Base-by-base conservation (phyloP, 495 filamentous ascomycete genomes). In the Aspergillus panamensis region DNA sequence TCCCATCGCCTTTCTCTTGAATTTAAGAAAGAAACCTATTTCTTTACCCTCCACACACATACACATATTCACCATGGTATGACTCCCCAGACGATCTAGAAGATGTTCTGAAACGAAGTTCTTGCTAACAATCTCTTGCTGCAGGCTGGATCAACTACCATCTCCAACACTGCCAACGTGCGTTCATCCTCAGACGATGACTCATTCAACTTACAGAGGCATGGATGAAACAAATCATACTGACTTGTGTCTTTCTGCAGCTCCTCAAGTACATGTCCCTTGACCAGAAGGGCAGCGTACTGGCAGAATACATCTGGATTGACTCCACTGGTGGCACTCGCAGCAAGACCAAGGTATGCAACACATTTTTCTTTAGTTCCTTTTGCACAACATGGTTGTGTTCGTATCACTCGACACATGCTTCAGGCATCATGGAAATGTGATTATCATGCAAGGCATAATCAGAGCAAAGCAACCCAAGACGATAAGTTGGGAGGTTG, bases 301-400 rank as follows among this genome's bases (percentile, higher is more conserved):
- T 93, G 69, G 91, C 91, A 59, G 94, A 98, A 79, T 98, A 97
- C 81, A 86, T 98, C 80, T 98, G 94, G 94, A 92, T 98, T 67
- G 94, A 98, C 72, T 74, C 84, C 64, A 70, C 73, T 58, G 87
- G 87, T 68, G 88, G 86, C 60, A 80, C 87, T 64, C 90, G 92
- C 59, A 92, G 89, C 70, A 96, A 96, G 79, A 89, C 89, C 65
- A 92, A 91, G 84, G 94, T 96, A 79, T 80, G 90, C 58, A 32
- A 57, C 47, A 43, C 20, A 37, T 60, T 52, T 53, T 47, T 42
- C 20, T 37, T 54, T 53, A 12, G 14, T 43, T 35, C 19, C 10
- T 6, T 13, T 2, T 43, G 17, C 32, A 21, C n/a, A 52, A 39
- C n/a, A 25, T 16, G 19, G 6, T 21, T 17, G 16, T 45, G 42